Evolutionary conservation across 225 moss, liverwort and hornwort species (phyloP).

Genomic region (Bryoerythrophyllum caledonicum): DNA sequence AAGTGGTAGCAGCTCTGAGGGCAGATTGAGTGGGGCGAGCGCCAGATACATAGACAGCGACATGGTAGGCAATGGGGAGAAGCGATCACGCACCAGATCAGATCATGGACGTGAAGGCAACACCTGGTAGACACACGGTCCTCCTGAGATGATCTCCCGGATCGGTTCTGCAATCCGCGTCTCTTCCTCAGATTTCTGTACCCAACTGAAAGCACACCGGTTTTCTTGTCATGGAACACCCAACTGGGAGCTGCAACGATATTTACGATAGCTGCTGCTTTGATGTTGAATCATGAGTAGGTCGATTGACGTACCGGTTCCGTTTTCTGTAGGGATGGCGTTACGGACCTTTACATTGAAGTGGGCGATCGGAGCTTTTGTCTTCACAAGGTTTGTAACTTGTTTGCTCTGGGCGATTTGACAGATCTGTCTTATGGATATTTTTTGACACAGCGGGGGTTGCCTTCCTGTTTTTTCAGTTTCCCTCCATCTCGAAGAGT

Average conservation of each 20-base stretch:
- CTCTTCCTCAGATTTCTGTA: background rate
- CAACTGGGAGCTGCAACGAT: background rate
- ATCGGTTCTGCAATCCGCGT: conserved; percentile 5
- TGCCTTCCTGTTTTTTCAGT: conserved; percentile 22
- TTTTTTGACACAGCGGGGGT: background rate
- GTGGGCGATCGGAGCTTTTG: conserved; percentile 41
- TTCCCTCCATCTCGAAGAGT: conserved; percentile 39
- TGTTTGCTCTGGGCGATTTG: background rate
- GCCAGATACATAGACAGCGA: conserved; percentile 27
- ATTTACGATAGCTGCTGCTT: background rate
- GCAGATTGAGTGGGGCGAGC: conserved; percentile 17
- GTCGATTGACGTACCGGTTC: conserved; percentile 7
- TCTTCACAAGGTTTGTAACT: conserved; percentile 36
- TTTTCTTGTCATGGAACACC: background rate
- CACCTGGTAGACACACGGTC: conserved; percentile 6
- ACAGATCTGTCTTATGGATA: background rate
- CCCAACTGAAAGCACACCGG: background rate
- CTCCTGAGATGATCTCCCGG: background rate
- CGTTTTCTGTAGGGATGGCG: conserved; percentile 27
- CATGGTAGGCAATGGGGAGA: conserved; percentile 14
- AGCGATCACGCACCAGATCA: conserved; percentile 30
- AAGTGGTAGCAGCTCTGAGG: conserved; percentile 25
- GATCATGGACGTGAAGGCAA: conserved; percentile 10
- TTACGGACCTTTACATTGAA: conserved; percentile 40
- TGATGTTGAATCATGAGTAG: background rate